Evolutionary conservation across 2,329 filamentous ascomycete genomes (phyloP).

Genomic region (Alternaria infectoria): DNA sequence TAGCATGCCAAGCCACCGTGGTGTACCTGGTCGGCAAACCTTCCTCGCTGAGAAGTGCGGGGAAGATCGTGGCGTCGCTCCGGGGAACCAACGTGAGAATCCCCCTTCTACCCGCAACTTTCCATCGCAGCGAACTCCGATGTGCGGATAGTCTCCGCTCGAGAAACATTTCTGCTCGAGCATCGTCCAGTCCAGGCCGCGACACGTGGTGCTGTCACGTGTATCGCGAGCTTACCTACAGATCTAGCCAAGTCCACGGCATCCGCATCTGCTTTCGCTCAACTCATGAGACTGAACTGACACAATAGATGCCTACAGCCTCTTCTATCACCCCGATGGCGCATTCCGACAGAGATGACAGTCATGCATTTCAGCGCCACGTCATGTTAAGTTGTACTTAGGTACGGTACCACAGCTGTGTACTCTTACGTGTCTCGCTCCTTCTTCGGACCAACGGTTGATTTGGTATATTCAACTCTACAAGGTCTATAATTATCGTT

Average conservation of each 20-base stretch:
- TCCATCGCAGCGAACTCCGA: conserved; percentile 1
- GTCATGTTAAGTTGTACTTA: not conserved
- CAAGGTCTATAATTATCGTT: not conserved
- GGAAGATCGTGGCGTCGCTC: conserved; percentile 7
- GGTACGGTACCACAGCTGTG: not conserved
- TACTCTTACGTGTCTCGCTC: not conserved
- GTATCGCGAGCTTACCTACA: not conserved
- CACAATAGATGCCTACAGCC: not conserved
- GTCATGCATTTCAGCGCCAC: not conserved
- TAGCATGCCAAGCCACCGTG: not conserved
- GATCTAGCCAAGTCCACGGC: not conserved
- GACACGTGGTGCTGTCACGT: not conserved
- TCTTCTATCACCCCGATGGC: not conserved
- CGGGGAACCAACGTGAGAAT: conserved; percentile 1
- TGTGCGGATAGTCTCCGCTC: not conserved
- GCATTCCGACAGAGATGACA: not conserved
- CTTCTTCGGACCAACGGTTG: not conserved
- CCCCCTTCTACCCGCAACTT: conserved; percentile 1
- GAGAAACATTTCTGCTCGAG: not conserved
- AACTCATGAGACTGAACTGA: not conserved
- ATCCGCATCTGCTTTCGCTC: not conserved
- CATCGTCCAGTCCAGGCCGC: not conserved
- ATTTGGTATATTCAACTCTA: not conserved
- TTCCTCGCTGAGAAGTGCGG: conserved; percentile 15
- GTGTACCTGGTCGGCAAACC: conserved; percentile 13